A percentile compares a stretch with the other conserved stretches of the same genome.
phyloP scores from a whole-genome alignment of 805 yeast genomes.

The Cyberlindnera maclurae region DNA sequence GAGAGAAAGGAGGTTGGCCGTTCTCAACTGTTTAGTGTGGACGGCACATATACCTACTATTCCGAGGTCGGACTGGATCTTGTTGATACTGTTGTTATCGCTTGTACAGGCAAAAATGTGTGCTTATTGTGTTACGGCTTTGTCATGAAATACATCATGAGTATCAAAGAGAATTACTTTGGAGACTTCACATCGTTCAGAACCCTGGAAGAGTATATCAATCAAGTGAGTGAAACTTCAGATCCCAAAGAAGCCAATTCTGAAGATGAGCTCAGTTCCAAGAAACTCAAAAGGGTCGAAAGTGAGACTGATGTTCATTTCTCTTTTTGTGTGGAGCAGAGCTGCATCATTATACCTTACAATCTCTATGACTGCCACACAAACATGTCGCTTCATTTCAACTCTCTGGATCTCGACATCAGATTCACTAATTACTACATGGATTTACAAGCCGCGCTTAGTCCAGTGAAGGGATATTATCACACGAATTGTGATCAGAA shows the following conservation, averaged over 20 bases:
- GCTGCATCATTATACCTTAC: conserved; percentile 67
- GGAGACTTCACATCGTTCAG: conserved; percentile 80
- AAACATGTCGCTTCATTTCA: conserved; percentile 56
- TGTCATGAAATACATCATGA: conserved; percentile 65
- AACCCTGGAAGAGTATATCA: conserved; percentile 76
- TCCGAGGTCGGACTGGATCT: conserved; percentile 54
- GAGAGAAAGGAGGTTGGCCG: conserved; percentile 58
- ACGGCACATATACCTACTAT: conserved; percentile 61
- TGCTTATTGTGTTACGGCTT: conserved; percentile 74
- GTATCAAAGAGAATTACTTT: conserved; percentile 79
- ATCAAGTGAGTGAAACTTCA: not conserved
- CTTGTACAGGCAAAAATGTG: conserved; percentile 58
- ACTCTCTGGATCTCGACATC: conserved; percentile 67
- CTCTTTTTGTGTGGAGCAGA: conserved; percentile 61
- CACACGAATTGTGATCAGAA: conserved; percentile 9
- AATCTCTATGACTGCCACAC: conserved; percentile 59
- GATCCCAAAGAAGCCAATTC: not conserved
- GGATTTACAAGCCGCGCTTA: conserved; percentile 76
- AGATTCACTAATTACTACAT: conserved; percentile 86
- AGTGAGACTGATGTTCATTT: conserved; percentile 78
- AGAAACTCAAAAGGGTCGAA: conserved; percentile 36
- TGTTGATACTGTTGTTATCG: conserved; percentile 61
- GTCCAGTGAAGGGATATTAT: conserved; percentile 42
- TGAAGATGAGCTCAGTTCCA: not conserved
- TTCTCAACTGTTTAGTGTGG: conserved; percentile 50